Conservation (phyloP, 371 early-diverging fungal genomes). For the Smittium mucronatum region DNA sequence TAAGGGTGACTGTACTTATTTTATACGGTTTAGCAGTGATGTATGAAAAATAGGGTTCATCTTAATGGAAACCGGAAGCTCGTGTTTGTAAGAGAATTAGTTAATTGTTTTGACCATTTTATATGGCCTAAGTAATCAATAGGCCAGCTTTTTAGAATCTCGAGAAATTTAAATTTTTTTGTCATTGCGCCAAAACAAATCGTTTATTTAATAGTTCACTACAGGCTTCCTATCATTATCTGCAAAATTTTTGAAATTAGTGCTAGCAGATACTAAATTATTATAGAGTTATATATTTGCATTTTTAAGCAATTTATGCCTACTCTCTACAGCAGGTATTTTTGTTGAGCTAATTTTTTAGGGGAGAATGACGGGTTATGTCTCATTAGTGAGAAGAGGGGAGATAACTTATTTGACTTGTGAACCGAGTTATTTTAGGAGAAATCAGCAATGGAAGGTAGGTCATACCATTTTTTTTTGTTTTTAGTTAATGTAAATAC, state of each 20-base stretch:
- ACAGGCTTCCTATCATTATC: constrained; percentile 1
- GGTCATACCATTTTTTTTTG: constrained; percentile 5
- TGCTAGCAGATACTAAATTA: neutral
- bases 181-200: neutral
- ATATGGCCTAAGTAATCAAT: constrained; percentile 4
- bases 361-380: constrained; percentile 6
- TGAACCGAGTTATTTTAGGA: constrained; percentile 6
- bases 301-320: neutral
- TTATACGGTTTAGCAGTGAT: neutral
- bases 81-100: constrained; percentile 5
- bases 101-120: constrained; percentile 10
- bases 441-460: constrained; percentile 3
- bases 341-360: too few species aligned
- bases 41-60: constrained; percentile 8
- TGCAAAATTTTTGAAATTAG: neutral
- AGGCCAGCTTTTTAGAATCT: neutral
- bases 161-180: constrained; percentile 3
- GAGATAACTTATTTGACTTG: neutral
- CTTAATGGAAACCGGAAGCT: constrained; percentile 7
- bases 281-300: neutral
- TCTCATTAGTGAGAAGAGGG: constrained; percentile 5
- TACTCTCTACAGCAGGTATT: constrained; percentile 8
- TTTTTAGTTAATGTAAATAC: constrained; percentile 2
- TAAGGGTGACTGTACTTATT: neutral
- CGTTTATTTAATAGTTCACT: neutral